Conservation (phyloP, 2,329 filamentous ascomycete species). For the Drechmeria coniospora region DNA sequence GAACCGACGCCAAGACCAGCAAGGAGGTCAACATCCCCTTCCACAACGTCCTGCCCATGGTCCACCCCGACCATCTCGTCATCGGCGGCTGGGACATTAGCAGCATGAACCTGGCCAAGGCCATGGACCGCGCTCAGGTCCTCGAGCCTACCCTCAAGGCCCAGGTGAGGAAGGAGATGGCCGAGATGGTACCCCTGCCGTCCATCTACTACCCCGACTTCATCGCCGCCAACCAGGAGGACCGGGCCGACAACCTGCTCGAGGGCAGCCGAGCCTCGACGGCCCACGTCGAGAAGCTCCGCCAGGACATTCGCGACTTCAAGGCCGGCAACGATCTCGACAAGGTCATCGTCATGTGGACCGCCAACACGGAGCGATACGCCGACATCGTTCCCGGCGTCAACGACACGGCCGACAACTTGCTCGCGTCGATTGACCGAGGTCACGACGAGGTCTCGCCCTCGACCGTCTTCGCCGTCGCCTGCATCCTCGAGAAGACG, state of each 20-base stretch:
- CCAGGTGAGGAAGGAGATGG: slow-evolving; percentile 86
- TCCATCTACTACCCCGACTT: slow-evolving; percentile 99
- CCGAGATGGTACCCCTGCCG: slow-evolving; percentile 71
- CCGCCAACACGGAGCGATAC: slow-evolving; percentile 95
- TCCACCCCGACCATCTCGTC: slow-evolving; percentile 88
- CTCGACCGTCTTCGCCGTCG: slow-evolving; percentile 90
- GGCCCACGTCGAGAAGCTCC: slow-evolving; percentile 85
- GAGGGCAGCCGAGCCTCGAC: slow-evolving; percentile 69
- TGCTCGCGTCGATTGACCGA: slow-evolving; percentile 70
- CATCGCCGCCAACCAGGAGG: slow-evolving; percentile 96
- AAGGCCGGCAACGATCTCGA: slow-evolving; percentile 73
- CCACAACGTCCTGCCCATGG: slow-evolving; percentile 87
- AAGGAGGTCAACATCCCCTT: slow-evolving; percentile 94
- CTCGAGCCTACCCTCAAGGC: slow-evolving; percentile 90
- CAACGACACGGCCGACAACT: slow-evolving; percentile 93
- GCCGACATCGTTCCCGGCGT: slow-evolving; percentile 76
- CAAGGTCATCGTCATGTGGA: slow-evolving; percentile 97
- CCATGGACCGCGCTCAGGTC: slow-evolving; percentile 92
- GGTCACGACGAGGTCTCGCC: slow-evolving; percentile 88
- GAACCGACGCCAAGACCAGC: slow-evolving; percentile 66
- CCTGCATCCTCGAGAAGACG: slow-evolving; percentile 73
- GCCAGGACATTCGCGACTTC: slow-evolving; percentile 88
- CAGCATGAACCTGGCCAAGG: slow-evolving; percentile 68
- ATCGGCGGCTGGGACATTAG: slow-evolving; percentile 98
- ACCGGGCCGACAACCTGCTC: slow-evolving; percentile 82